phyloP scores from a whole-genome alignment of 805 yeast genomes.

The Lipomyces anomalus region DNA sequence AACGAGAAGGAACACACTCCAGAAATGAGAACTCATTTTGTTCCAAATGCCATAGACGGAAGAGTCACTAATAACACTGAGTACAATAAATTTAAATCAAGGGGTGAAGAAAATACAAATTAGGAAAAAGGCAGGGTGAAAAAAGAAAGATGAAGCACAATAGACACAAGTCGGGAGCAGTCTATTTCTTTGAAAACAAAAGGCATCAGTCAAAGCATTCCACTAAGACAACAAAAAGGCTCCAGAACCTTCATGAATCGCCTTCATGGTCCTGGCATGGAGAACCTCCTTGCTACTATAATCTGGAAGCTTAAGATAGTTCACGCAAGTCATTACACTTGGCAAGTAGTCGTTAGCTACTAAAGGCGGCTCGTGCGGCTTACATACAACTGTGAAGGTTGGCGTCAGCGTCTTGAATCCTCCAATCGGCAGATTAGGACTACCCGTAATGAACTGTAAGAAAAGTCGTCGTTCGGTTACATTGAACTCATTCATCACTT shows the following conservation, averaged over 20 bases:
- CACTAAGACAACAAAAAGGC: constrained; percentile 18
- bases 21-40: too few species aligned
- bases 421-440: constrained; percentile 89
- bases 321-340: constrained; percentile 97
- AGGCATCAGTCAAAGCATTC: too few species aligned
- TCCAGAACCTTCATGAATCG: constrained; percentile 82
- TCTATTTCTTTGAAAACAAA: too few species aligned
- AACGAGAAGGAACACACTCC: too few species aligned
- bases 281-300: constrained; percentile 61
- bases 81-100: too few species aligned
- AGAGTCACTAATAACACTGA: too few species aligned
- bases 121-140: too few species aligned
- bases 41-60: too few species aligned
- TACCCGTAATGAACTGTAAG: constrained; percentile 83
- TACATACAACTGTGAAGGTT: constrained; percentile 78
- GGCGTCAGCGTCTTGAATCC: constrained; percentile 84
- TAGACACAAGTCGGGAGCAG: too few species aligned
- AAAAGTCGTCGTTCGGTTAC: constrained; percentile 59
- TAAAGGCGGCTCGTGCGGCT: constrained; percentile 61
- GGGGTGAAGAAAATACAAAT: too few species aligned
- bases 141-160: too few species aligned
- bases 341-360: constrained; percentile 78
- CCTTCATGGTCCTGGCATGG: constrained; percentile 54
- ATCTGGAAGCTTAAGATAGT: constrained; percentile 82
- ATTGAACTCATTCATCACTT: constrained; percentile 52